phyloP scores from a whole-genome alignment of 441 rosid species.

The Macaranga tanarius region DNA sequence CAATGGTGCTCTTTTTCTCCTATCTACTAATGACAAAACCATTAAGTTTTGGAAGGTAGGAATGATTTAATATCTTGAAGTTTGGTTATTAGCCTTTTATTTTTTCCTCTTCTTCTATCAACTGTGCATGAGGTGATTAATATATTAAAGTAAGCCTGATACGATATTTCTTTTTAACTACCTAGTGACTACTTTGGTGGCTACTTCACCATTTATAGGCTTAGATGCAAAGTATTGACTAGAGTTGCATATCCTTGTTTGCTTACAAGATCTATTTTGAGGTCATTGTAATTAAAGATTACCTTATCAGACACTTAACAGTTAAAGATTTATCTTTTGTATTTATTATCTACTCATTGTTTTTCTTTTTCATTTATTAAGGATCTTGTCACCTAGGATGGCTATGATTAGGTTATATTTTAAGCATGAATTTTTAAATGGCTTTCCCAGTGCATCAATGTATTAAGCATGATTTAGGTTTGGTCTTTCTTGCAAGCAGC shows the following conservation, averaged over 20 bases:
- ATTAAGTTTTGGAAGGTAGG: conserved; percentile 90
- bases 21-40: conserved; percentile 93
- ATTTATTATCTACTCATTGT: not conserved
- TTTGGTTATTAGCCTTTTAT: not conserved
- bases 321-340: not conserved
- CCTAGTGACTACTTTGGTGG: not conserved
- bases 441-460: not conserved
- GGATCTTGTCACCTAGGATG: not conserved
- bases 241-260: not conserved
- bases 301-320: not conserved
- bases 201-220: not conserved
- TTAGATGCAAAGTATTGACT: not conserved
- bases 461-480: not conserved
- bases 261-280: not conserved
- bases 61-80: conserved; percentile 14
- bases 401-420: not conserved
- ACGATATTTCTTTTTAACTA: not conserved
- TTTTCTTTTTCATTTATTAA: not conserved
- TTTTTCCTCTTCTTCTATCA: not conserved
- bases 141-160: not conserved
- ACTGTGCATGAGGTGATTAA: not conserved
- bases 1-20: conserved; percentile 82
- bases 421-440: not conserved
- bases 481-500: not conserved
- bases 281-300: not conserved